These are phyloP conservation scores for Candida bentonensis DNA, from an alignment of 805 yeast genomes.

Conservation along the genomic window DNA sequence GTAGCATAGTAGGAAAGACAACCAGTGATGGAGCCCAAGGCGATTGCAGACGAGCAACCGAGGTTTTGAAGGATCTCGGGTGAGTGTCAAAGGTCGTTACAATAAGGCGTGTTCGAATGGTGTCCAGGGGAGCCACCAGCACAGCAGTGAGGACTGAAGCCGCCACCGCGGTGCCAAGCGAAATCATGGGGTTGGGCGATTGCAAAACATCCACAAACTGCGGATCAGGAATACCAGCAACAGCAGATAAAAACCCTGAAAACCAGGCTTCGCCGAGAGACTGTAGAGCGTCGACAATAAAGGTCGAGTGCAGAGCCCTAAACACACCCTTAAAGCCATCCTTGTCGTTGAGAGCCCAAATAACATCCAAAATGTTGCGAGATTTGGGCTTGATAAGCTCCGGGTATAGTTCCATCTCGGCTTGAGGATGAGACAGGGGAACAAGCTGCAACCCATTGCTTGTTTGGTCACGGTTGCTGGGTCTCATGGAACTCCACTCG, in stretches of 20 bases:
- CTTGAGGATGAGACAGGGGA: neutral
- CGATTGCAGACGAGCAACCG: slow-evolving; percentile 38
- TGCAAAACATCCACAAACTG: slow-evolving; percentile 69
- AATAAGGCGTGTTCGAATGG: slow-evolving; percentile 65
- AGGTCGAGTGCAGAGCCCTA: slow-evolving; percentile 68
- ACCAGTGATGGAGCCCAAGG: slow-evolving; percentile 44
- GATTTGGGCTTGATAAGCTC: slow-evolving; percentile 11
- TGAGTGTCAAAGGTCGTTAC: slow-evolving; percentile 43
- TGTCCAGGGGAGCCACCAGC: slow-evolving; percentile 63
- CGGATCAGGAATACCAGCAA: slow-evolving; percentile 77
- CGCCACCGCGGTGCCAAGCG: slow-evolving; percentile 52
- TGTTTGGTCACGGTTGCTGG: slow-evolving; percentile 1
- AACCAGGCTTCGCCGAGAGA: slow-evolving; percentile 83
- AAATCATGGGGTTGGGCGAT: slow-evolving; percentile 57
- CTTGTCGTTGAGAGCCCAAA: slow-evolving; percentile 45
- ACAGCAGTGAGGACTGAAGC: slow-evolving; percentile 65
- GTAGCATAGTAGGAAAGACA: slow-evolving; percentile 52
- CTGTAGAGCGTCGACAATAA: slow-evolving; percentile 58
- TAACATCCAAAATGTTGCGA: slow-evolving; percentile 20
- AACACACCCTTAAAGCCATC: slow-evolving; percentile 46
- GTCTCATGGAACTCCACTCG: neutral
- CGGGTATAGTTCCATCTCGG: neutral
- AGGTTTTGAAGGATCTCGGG: slow-evolving; percentile 58
- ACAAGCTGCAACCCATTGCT: slow-evolving; percentile 6
- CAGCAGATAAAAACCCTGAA: slow-evolving; percentile 73